phyloP scores from a whole-genome alignment of 2,329 filamentous ascomycete species.

The Anisogramma anomala region DNA sequence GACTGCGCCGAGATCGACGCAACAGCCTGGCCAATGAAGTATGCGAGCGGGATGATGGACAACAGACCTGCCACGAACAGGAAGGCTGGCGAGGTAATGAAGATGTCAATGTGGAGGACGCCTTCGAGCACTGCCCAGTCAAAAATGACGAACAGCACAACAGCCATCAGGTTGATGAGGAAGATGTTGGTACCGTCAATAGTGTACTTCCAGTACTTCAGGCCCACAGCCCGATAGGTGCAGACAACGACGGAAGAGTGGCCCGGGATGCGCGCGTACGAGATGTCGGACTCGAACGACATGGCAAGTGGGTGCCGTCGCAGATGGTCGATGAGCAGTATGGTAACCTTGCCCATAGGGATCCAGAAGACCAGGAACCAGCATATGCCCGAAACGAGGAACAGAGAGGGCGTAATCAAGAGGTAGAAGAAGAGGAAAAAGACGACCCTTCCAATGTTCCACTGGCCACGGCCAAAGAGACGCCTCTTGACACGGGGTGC shows the following conservation, averaged over 20 bases:
- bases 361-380: constrained; percentile 98
- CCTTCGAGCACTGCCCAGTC: constrained; percentile 75
- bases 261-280: constrained; percentile 58
- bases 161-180: constrained; percentile 87
- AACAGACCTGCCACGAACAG: constrained; percentile 74
- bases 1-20: constrained; percentile 97
- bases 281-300: constrained; percentile 80
- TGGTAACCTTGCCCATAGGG: constrained; percentile 92
- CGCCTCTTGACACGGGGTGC: constrained; percentile 56
- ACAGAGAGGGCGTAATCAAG: constrained; percentile 72
- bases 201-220: constrained; percentile 99
- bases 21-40: constrained; percentile 97
- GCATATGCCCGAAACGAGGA: constrained; percentile 77
- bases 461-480: constrained; percentile 88
- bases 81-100: constrained; percentile 72
- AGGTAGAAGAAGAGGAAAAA: constrained; percentile 97
- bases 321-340: constrained; percentile 81
- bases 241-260: constrained; percentile 84
- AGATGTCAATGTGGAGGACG: constrained; percentile 55
- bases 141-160: constrained; percentile 89
- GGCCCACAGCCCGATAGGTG: constrained; percentile 89
- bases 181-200: constrained; percentile 98
- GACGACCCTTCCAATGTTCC: constrained; percentile 86
- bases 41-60: constrained; percentile 91
- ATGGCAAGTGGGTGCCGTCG: constrained; percentile 84